phyloP scores from a whole-genome alignment of 1,284 basidiomycete genomes.

The Apiotrichum sp. region DNA sequence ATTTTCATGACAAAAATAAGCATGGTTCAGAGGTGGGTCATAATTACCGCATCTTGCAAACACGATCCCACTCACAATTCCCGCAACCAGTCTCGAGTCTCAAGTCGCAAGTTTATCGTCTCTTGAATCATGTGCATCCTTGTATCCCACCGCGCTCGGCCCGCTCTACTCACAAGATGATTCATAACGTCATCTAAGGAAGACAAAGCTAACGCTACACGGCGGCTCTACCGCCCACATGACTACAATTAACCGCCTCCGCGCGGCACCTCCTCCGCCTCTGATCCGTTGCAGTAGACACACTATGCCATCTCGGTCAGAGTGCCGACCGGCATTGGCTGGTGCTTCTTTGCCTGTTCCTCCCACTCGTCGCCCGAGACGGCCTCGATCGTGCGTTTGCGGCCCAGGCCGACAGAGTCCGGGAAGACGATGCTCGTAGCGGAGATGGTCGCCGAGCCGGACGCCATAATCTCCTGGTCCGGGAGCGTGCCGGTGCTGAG shows the following conservation, averaged over 20 bases:
- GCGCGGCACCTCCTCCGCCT: not conserved
- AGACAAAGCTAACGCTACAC: slow-evolving; percentile 2
- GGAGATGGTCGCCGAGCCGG: slow-evolving; percentile 2
- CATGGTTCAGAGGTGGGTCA: too few relatives aligned
- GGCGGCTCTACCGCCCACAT: not conserved
- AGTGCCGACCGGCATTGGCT: slow-evolving; percentile 1
- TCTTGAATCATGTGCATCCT: too few relatives aligned
- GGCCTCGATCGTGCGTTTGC: slow-evolving; percentile 37
- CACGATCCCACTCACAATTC: too few relatives aligned
- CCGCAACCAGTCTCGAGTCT: too few relatives aligned
- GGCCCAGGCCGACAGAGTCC: slow-evolving; percentile 6
- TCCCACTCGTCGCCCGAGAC: slow-evolving; percentile 29
- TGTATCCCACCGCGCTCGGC: too few relatives aligned
- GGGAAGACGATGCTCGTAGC: slow-evolving; percentile 32
- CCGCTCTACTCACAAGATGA: too few relatives aligned
- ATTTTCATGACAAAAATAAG: too few relatives aligned
- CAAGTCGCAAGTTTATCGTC: too few relatives aligned
- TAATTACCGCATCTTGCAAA: too few relatives aligned
- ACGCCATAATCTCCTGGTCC: slow-evolving; percentile 14
- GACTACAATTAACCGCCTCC: not conserved
- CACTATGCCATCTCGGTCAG: slow-evolving; percentile 11
- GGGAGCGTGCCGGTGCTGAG: slow-evolving; percentile 28
- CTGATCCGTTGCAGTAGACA: not conserved
- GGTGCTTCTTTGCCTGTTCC: slow-evolving; percentile 13
- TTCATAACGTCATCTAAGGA: not conserved